Base-by-base conservation (phyloP, 2,329 filamentous ascomycete species). In the Mycosphaerelloides madeirae region DNA sequence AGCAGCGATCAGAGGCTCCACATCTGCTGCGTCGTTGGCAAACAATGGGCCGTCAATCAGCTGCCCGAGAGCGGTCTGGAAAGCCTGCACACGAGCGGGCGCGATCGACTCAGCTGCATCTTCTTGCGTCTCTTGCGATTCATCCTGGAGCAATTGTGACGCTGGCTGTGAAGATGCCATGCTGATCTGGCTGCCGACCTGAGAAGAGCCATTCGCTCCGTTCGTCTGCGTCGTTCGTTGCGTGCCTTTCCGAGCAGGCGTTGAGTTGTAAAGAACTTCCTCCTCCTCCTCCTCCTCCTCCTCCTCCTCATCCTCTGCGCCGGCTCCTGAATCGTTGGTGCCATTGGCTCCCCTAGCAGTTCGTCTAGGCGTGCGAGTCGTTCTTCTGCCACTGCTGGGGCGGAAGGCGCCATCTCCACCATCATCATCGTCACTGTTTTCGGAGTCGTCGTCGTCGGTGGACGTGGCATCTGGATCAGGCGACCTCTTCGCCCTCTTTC, bases 31-130 rank as follows among this genome's bases (percentile, higher is more conserved):
- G 59, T 97, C 93, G 49, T 94, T 87, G 25, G 83, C 80, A 63
- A 98, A 98, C n/a, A 98, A 67, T 11, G 80, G 76, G 0, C 85
- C 84, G 58, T 84, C 84, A 60, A 95, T 83, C 42, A 98, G 74
- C 57, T 87, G 85, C 18, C 93, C 93, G 3, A 98, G 75, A 2
- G 85, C 80, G 9, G 80, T 79, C 43, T 87, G 82, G 81, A 98
- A 98, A 1, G 80, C 70, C 5, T 78, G 72, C 19, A 95, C 69
- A 31, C 93, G 79, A 31, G 76, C 74, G 0, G 78, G 58, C 2
- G 77, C 72, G 61, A 89, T 81, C 1, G 77, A 58, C 49, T 48
- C 68, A 54, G 46, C 70, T 60, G 63, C 57, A 54, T 63, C 19
- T 38, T 52, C 49, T 14, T 53, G 43, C 28, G 58, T 45, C 9